A percentile compares a stretch with the other conserved stretches of the same genome.
These are phyloP conservation scores for Larix kaempferi DNA, from an alignment of 75 land plant species.

Conservation along the genomic window DNA sequence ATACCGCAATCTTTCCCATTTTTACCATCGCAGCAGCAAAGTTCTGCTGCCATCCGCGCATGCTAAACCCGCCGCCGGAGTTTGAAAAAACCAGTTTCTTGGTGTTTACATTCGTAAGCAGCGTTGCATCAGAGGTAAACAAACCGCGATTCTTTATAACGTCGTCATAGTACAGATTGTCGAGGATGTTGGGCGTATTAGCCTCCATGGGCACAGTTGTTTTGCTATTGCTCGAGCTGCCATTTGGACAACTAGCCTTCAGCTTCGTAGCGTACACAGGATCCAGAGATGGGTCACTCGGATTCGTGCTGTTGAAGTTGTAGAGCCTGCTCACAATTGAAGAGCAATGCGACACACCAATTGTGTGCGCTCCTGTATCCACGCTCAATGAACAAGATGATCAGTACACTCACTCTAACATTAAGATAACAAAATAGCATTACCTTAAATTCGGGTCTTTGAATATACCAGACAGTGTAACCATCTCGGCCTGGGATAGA, in stretches of 20 bases:
- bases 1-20: conserved; percentile 45
- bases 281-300: conserved; percentile 18
- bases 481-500: conserved; percentile 52
- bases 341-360: conserved; percentile 19
- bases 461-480: conserved; percentile 45
- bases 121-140: conserved; percentile 53
- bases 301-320: conserved; percentile 18
- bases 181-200: conserved; percentile 28
- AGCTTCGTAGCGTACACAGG: conserved; percentile 25
- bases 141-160: conserved; percentile 39
- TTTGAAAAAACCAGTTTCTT: conserved; percentile 26
- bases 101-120: conserved; percentile 32
- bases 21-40: conserved; percentile 56
- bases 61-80: conserved; percentile 31
- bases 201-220: conserved; percentile 25
- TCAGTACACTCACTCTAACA: neutral
- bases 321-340: conserved; percentile 12
- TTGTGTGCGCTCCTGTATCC: conserved; percentile 29
- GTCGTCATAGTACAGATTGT: conserved; percentile 41
- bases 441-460: neutral
- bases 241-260: conserved; percentile 19
- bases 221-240: neutral
- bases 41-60: conserved; percentile 22
- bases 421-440: neutral
- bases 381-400: neutral